Percentiles rank a stretch among this genome's conserved stretches.
These are phyloP conservation scores for Coemansia sp. DNA, from an alignment of 192 early-diverging fungal species.

Conservation along the genomic window DNA sequence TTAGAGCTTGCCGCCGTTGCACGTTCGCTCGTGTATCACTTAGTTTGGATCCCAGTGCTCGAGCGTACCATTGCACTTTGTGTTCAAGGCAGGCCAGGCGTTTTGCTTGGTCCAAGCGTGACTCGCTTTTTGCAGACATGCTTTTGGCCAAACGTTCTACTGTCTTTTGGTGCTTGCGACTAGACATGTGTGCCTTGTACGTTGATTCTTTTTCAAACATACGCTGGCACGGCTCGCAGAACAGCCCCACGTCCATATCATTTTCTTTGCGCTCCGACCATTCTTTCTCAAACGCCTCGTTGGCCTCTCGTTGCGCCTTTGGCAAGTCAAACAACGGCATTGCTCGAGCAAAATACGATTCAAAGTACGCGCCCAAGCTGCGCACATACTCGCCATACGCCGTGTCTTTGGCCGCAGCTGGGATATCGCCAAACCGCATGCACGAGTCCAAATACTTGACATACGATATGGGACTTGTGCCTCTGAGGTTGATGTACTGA, in stretches of 20 bases:
- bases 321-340: constrained; percentile 76
- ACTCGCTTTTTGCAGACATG: not conserved
- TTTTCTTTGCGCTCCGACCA: constrained; percentile 51
- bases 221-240: constrained; percentile 77
- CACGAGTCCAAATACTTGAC: constrained; percentile 60
- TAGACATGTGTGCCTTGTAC: constrained; percentile 79
- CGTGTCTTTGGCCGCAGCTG: constrained; percentile 8
- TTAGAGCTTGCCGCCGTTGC: constrained; percentile 89
- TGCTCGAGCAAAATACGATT: constrained; percentile 69
- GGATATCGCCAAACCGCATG: constrained; percentile 27
- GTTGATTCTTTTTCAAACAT: constrained; percentile 83
- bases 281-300: constrained; percentile 60
- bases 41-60: constrained; percentile 54
- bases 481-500: constrained; percentile 76
- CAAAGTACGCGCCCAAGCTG: constrained; percentile 66
- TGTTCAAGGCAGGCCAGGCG: constrained; percentile 66
- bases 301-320: constrained; percentile 53
- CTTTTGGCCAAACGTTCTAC: constrained; percentile 30
- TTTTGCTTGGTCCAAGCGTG: constrained; percentile 58
- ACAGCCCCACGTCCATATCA: constrained; percentile 50
- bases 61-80: constrained; percentile 63
- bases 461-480: constrained; percentile 45
- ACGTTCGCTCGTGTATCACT: constrained; percentile 86
- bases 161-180: constrained; percentile 91
- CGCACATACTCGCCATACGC: constrained; percentile 46